Conservation (phyloP, 306 rosid species). For the Mimosa pudica region DNA sequence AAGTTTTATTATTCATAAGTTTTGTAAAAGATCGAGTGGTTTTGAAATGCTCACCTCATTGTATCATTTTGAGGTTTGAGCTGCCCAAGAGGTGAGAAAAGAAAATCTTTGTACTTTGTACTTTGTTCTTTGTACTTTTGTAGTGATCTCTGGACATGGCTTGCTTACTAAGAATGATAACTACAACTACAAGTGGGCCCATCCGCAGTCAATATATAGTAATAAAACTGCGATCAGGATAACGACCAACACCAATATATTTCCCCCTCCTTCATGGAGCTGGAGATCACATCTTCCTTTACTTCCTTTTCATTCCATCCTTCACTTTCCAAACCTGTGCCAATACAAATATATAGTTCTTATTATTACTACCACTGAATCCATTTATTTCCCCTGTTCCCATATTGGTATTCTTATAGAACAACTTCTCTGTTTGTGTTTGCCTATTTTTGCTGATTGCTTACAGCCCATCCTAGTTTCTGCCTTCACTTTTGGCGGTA, state of each 20-base stretch:
- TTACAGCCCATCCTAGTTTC: slow-evolving; percentile 8
- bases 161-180: not conserved
- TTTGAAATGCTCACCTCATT: not conserved
- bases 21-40: no score
- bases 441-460: slow-evolving; percentile 31
- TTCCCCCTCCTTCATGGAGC: slow-evolving; percentile 35
- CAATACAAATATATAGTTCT: not conserved
- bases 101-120: not conserved
- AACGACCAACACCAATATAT: slow-evolving; percentile 34
- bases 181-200: slow-evolving; percentile 42
- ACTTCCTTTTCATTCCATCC: not conserved
- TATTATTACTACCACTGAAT: not conserved
- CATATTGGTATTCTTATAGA: slow-evolving; percentile 19
- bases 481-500: not conserved
- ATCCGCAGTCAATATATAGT: slow-evolving; percentile 10
- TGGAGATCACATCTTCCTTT: slow-evolving; percentile 3
- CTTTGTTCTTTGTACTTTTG: no score
- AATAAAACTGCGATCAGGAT: slow-evolving; percentile 42
- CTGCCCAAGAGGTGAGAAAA: not conserved
- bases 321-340: not conserved
- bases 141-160: no score
- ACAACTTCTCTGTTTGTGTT: slow-evolving; percentile 33
- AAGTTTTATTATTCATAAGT: no score
- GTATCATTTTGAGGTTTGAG: not conserved
- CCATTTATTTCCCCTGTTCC: not conserved